Evolutionary conservation across 305 asterid species (phyloP).

Genomic region (Fraxinus velutina): DNA sequence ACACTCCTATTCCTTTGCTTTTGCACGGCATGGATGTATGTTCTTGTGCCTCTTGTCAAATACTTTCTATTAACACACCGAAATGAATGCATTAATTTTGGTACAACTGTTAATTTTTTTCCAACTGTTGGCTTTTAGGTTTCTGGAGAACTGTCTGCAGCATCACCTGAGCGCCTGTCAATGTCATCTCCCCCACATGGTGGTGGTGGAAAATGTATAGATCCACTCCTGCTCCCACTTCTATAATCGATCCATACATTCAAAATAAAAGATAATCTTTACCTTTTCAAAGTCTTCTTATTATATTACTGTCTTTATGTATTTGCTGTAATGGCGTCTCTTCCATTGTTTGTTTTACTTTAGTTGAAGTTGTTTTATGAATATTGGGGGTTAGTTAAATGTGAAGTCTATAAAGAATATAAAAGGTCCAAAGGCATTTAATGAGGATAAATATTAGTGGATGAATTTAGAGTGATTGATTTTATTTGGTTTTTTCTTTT

Average conservation of each 20-base stretch:
- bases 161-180: constrained; percentile 91
- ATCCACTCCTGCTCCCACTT: constrained; percentile 20
- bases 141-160: constrained; percentile 95
- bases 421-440: neutral
- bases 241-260: constrained; percentile 9
- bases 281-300: neutral
- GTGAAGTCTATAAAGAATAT: neutral
- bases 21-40: constrained; percentile 90
- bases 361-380: neutral
- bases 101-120: constrained; percentile 9
- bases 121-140: constrained; percentile 43
- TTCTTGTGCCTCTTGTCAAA: constrained; percentile 16
- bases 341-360: neutral
- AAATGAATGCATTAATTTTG: neutral
- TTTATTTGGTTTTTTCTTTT: neutral
- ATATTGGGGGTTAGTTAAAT: neutral
- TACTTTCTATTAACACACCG: neutral
- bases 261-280: neutral
- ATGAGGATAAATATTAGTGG: neutral
- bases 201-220: constrained; percentile 61
- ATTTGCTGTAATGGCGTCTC: neutral
- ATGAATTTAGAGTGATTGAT: neutral
- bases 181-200: constrained; percentile 91
- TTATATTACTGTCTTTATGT: neutral
- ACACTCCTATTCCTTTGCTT: constrained; percentile 78